Conservation (phyloP, 352 stramenopile genomes). For the Globisporangium uncinulatum region DNA sequence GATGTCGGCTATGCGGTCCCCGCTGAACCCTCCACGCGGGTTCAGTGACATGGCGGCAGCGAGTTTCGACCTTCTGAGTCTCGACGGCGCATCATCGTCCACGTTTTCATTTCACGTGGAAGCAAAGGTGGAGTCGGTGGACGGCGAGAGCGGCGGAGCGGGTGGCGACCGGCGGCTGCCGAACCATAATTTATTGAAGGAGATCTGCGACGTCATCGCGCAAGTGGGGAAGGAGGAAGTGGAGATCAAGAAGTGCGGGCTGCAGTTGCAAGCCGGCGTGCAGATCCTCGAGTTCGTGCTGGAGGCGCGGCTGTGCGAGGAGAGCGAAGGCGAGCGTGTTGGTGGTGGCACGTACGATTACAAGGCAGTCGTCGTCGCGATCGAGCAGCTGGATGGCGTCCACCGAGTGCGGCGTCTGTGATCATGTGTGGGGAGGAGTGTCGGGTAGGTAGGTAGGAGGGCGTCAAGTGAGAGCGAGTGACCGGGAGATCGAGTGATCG, state of each 20-base stretch:
- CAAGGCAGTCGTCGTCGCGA: slow-evolving; percentile 30
- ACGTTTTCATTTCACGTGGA: slow-evolving; percentile 69
- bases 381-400: slow-evolving; percentile 36
- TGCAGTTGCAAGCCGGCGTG: slow-evolving; percentile 67
- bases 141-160: slow-evolving; percentile 25
- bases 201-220: slow-evolving; percentile 76
- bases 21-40: slow-evolving; percentile 20
- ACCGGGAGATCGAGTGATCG: too few species aligned
- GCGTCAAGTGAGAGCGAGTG: too few species aligned
- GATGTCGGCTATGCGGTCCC: slow-evolving; percentile 48
- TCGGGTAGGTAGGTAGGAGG: too few species aligned
- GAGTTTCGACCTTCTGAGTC: slow-evolving; percentile 15
- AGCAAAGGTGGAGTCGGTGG: slow-evolving; percentile 35
- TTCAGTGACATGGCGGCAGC: slow-evolving; percentile 17
- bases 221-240: slow-evolving; percentile 47
- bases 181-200: slow-evolving; percentile 85
- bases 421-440: background rate
- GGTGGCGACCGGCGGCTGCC: slow-evolving; percentile 49
- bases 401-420: slow-evolving; percentile 22
- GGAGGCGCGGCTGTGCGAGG: slow-evolving; percentile 26
- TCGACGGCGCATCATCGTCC: slow-evolving; percentile 12
- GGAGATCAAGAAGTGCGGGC: slow-evolving; percentile 78
- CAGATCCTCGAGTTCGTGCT: slow-evolving; percentile 79
- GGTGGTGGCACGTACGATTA: slow-evolving; percentile 8
- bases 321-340: slow-evolving; percentile 14